Evolutionary conservation across 2,329 filamentous ascomycete genomes (phyloP).

Genomic region (Pseudonectria foliicola): DNA sequence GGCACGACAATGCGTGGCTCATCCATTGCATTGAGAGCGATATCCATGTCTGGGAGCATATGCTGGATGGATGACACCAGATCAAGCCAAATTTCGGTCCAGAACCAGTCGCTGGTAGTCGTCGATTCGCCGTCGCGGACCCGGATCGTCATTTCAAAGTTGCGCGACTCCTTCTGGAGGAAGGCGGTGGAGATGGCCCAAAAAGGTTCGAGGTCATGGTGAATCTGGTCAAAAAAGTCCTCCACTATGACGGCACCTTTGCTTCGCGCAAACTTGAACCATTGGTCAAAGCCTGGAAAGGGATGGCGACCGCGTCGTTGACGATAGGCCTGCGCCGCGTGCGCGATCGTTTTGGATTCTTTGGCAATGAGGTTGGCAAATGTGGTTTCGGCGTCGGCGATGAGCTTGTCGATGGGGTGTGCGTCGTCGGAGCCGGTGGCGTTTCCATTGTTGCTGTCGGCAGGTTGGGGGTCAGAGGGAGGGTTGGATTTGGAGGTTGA

Average conservation of each 20-base stretch:
- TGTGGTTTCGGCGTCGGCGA: slow-evolving; percentile 36
- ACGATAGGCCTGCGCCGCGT: slow-evolving; percentile 52
- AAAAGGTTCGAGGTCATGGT: slow-evolving; percentile 53
- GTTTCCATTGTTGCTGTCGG: not conserved
- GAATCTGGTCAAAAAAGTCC: slow-evolving; percentile 58
- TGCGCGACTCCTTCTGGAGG: slow-evolving; percentile 44
- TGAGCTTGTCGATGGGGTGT: slow-evolving; percentile 48
- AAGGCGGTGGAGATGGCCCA: slow-evolving; percentile 43
- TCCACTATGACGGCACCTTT: slow-evolving; percentile 51
- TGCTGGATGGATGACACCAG: slow-evolving; percentile 47
- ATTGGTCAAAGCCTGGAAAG: slow-evolving; percentile 54
- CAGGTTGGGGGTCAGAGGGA: slow-evolving; percentile 1
- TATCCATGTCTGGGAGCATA: slow-evolving; percentile 58
- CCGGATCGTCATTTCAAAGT: slow-evolving; percentile 56
- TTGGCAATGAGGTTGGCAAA: slow-evolving; percentile 33
- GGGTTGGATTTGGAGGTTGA: slow-evolving; percentile 1
- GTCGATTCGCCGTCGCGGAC: slow-evolving; percentile 46
- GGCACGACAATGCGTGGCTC: slow-evolving; percentile 58
- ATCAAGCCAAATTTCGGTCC: slow-evolving; percentile 49
- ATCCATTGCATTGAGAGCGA: slow-evolving; percentile 61
- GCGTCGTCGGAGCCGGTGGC: slow-evolving; percentile 2
- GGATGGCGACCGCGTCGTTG: slow-evolving; percentile 52
- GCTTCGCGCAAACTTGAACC: slow-evolving; percentile 49
- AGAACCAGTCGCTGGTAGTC: slow-evolving; percentile 49
- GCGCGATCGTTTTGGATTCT: slow-evolving; percentile 42